Conservation (phyloP, 2,329 filamentous ascomycete species). For the Epichloe gansuensis region DNA sequence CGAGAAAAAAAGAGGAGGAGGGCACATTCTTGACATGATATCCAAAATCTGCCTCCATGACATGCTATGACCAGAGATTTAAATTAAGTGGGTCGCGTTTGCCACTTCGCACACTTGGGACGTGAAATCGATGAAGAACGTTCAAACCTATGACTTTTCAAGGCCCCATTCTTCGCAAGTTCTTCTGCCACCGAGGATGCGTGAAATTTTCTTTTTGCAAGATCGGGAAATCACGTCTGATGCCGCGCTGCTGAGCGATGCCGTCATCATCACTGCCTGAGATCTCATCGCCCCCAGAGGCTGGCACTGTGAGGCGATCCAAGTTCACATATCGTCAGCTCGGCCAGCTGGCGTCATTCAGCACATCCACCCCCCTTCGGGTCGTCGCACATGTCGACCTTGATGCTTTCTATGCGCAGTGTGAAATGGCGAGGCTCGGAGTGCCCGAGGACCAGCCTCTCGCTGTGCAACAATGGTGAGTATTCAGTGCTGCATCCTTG, state of each 20-base stretch:
- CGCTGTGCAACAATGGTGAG: conserved; percentile 82
- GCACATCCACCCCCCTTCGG: conserved; percentile 62
- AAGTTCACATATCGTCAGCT: conserved; percentile 79
- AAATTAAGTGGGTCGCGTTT: background rate
- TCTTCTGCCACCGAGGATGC: background rate
- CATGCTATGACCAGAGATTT: background rate
- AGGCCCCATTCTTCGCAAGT: background rate
- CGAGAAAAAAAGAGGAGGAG: background rate
- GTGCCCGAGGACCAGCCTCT: conserved; percentile 64
- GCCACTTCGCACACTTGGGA: background rate
- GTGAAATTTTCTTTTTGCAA: background rate
- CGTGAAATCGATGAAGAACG: background rate
- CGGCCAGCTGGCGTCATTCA: conserved; percentile 57
- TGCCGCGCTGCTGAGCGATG: background rate
- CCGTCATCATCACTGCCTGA: conserved; percentile 5
- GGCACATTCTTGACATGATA: background rate
- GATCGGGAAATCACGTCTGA: background rate
- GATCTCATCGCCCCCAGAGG: conserved; percentile 16
- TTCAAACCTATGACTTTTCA: background rate
- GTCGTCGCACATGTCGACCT: conserved; percentile 88
- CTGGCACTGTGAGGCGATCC: conserved; percentile 34
- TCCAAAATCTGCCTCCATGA: background rate
- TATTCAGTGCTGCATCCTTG: background rate
- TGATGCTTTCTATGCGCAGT: conserved; percentile 96
- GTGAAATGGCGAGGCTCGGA: conserved; percentile 78